Evolutionary conservation across 2,329 filamentous ascomycete genomes (phyloP), one percentile per base, ranked within the genome.

Genomic region (Claviceps pazoutovae): DNA sequence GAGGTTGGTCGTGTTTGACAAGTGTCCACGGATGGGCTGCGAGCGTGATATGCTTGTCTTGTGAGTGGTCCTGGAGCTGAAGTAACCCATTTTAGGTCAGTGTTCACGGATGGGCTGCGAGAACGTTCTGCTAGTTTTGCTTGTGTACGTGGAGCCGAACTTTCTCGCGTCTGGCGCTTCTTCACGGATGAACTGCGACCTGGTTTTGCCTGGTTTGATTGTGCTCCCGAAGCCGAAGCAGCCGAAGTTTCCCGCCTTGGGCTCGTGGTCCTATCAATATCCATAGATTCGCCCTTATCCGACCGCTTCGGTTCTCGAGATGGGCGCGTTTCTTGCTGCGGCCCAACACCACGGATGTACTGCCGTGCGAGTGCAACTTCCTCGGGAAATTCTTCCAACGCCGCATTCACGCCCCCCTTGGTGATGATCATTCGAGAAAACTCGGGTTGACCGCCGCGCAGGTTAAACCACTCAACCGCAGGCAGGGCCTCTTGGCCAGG

Each of bases 401-500:
- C 63, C 11, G 57, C 56, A 1, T 61, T 57, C 4, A 74, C 54
- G 43, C 67, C 72, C 11, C 57, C 53, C 34, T 59, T 63, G 3
- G 60, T 66, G 9, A 75, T 60, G 26, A 72, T 54, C 48, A 63
- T 60, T 16, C 56, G 55, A 6, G 51, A 59, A 56, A 62, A 72
- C 0, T 62, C 38, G 1, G 65, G 62, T 6, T 46, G 56, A 3
- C 61, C 62, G 1, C 55, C 53, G 1, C 62, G 57, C 21, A 58
- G 59, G 46, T 66, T 70, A 57, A 61, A 74, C 68, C 71, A 78
- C 26, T 72, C 60, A 3, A 72, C 59, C 1, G 68, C 69, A 3
- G 67, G 61, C 8, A 71, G 62, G 0, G 65, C 55, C 21, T 64
- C 58, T 21, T 59, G 58, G 2, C 55, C 55, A 2, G 55, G 54